Base-by-base conservation (phyloP, 495 filamentous ascomycete genomes). In the Delitschia confertaspora region DNA sequence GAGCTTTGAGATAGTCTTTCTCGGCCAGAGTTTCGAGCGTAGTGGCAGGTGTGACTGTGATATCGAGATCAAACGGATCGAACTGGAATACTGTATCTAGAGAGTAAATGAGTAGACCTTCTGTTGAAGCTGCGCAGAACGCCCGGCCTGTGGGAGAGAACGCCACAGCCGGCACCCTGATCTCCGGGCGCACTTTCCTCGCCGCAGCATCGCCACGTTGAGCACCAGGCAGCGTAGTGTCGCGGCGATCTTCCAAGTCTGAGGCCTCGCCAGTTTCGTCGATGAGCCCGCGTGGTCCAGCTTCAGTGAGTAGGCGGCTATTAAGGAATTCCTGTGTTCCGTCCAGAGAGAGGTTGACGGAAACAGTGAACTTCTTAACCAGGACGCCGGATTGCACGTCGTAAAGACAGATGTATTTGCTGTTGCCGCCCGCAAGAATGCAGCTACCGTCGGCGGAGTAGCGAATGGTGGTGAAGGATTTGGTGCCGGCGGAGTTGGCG, bases 331-430 rank as follows among this genome's bases (percentile, higher is more conserved):
- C 91, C 55, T 95, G 89, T 1, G 93, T 96, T 8, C 91, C 91
- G 19, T 95, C 88, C 4, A 98, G 70, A 11, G 88, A 89, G 2
- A 93, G 72, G 60, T 98, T 98, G 60, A 93, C 76, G 30, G 85
- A 91, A 44, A 95, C 86, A 0, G 88, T 94, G 57, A 80, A 96
- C 51, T 94, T 94, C 54, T 89, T 93, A 41, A 95, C 66, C n/a
- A 98, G 68, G 3, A 85, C 83, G 55, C 88, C 86, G 3, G 88
- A 89, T 31, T 73, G 73, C 17, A 91, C 84, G 36, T 91, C 87
- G 62, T 98, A 98, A 40, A 98, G 68, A 58, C 93, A 96, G 21
- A 98, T 93, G 58, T 86, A 95, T 66, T 95, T 98, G 75, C 85
- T 94, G 64, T 88, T 95, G 4, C 91, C 91, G 35, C 73, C 88